A percentile compares a stretch with the other conserved stretches of the same genome.
These are phyloP conservation scores for Papiliotrema terrestris DNA, from an alignment of 1,284 basidiomycete genomes.

Conservation along the genomic window DNA sequence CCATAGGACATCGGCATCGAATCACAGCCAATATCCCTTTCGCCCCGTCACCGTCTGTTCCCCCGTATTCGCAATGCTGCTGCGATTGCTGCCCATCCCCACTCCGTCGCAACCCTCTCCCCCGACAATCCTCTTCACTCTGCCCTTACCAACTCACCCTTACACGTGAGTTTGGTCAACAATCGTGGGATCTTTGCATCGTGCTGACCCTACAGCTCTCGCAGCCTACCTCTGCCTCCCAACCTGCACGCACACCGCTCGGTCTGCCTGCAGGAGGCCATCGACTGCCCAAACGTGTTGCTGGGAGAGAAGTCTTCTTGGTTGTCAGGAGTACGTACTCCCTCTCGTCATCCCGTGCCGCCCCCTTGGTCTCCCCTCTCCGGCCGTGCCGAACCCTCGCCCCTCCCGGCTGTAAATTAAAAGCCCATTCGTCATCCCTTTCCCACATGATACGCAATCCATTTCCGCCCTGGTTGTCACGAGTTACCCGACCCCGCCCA, in stretches of 20 bases:
- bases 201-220: conserved; percentile 14
- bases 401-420: not conserved
- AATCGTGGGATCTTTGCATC: not conserved
- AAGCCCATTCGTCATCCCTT: not conserved
- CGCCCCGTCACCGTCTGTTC: not conserved
- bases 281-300: conserved; percentile 47
- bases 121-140: conserved; percentile 67
- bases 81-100: conserved; percentile 60
- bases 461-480: not conserved
- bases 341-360: not conserved
- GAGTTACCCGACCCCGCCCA: not conserved
- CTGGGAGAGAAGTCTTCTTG: conserved; percentile 49
- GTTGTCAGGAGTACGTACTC: conserved; percentile 41
- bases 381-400: not conserved
- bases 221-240: conserved; percentile 45
- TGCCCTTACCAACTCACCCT: conserved; percentile 60
- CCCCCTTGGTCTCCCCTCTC: not conserved
- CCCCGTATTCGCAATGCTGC: conserved; percentile 56
- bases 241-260: conserved; percentile 46
- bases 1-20: not conserved
- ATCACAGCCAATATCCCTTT: not conserved
- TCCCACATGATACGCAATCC: not conserved
- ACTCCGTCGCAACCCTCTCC: conserved; percentile 55
- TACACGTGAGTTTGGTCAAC: conserved; percentile 38
- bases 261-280: conserved; percentile 44